Percentiles rank a stretch among this genome's conserved stretches.
These are phyloP conservation scores for Triticum turgidum DNA, from an alignment of 176 grass and related monocot species.

Conservation along the genomic window DNA sequence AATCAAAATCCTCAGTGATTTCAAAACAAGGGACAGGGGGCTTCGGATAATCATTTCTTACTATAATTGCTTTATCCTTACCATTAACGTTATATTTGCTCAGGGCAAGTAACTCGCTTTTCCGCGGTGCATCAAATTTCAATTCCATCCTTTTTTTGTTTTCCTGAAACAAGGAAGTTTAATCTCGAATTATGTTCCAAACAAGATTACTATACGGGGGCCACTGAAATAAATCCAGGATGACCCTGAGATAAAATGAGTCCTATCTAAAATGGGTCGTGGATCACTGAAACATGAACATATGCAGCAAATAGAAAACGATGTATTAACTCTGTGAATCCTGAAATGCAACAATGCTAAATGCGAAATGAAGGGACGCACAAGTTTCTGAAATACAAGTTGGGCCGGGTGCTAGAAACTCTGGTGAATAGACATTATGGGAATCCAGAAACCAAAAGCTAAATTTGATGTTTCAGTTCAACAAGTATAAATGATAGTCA, in stretches of 20 bases:
- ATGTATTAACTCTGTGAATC: not conserved
- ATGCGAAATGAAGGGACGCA: not conserved
- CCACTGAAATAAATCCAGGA: not conserved
- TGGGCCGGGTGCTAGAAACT: not conserved
- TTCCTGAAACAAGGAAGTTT: not conserved
- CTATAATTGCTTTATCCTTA: not conserved
- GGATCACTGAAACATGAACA: not conserved
- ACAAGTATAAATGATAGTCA: not conserved
- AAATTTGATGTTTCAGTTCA: not conserved
- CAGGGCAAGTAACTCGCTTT: not conserved
- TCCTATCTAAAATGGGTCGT: not conserved
- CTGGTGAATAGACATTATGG: not conserved
- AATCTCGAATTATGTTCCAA: not conserved
- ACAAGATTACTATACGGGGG: too few species aligned
- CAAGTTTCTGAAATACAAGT: not conserved
- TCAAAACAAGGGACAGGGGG: not conserved
- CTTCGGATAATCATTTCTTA: not conserved
- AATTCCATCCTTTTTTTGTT: not conserved
- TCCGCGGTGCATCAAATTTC: not conserved
- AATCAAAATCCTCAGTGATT: not conserved
- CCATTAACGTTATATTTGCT: not conserved
- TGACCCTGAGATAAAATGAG: not conserved
- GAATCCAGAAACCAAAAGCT: not conserved
- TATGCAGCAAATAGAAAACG: not conserved
- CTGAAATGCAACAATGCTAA: not conserved